Evolutionary conservation across 495 filamentous ascomycete genomes (phyloP).

Genomic region (Haplographium delicatum): DNA sequence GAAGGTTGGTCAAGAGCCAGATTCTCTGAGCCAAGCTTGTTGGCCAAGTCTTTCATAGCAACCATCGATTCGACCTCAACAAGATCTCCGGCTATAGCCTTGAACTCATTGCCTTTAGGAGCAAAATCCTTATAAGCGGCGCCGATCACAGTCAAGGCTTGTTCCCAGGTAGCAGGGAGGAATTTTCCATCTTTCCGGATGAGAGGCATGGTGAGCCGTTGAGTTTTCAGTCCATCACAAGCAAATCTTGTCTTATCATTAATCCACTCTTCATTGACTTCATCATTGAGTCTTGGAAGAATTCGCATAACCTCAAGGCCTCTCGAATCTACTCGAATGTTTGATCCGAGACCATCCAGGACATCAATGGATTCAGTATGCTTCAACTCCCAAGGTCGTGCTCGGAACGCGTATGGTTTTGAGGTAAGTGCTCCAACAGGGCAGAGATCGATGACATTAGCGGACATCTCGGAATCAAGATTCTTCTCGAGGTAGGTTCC

Average conservation of each 20-base stretch:
- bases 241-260: constrained; percentile 97
- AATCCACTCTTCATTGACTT: constrained; percentile 99
- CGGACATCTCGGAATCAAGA: constrained; percentile 88
- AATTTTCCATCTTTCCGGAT: constrained; percentile 86
- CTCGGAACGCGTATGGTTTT: constrained; percentile 96
- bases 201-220: constrained; percentile 86
- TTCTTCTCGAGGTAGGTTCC: constrained; percentile 94
- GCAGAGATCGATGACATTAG: constrained; percentile 96
- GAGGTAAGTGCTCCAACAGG: constrained; percentile 94
- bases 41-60: constrained; percentile 93
- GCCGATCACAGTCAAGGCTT: constrained; percentile 80
- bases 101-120: constrained; percentile 88
- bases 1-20: constrained; percentile 85
- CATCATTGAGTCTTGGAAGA: constrained; percentile 87
- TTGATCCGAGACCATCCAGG: constrained; percentile 85
- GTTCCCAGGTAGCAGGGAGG: constrained; percentile 87
- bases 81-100: constrained; percentile 86
- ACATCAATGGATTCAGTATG: constrained; percentile 93
- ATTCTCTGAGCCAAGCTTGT: constrained; percentile 94
- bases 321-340: constrained; percentile 85
- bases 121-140: constrained; percentile 68
- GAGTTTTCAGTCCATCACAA: constrained; percentile 94
- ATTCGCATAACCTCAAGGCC: constrained; percentile 97
- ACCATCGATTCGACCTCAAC: constrained; percentile 88
- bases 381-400: constrained; percentile 93